Evolutionary conservation across 1,284 basidiomycete species (phyloP), one percentile per base, ranked within the genome.

Genomic region (Fistulina hepatica): DNA sequence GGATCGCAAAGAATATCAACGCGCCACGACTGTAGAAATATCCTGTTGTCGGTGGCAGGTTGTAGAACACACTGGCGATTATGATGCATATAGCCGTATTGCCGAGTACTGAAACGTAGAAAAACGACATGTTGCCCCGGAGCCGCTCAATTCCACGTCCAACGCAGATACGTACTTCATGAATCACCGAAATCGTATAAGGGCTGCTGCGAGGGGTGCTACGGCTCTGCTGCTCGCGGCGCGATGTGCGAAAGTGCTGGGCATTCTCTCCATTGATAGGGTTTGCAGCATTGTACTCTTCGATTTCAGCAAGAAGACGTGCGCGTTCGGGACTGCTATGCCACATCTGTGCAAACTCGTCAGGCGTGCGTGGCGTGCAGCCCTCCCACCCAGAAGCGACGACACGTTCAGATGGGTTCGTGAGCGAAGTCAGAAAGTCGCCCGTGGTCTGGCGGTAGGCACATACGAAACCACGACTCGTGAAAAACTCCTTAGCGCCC

Each of bases 401-500:
- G 11, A 52, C 60, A 32, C 77, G 74, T 26, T 73, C 77, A 9
- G 63, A 54, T 0, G 72, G 63, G 48, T 77, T 71, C 1, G 81
- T 82, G 13, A 81, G 62, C 6, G 61, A 54, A 4, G 69, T 63
- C 20, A 82, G 60, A 57, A 81, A 85, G 51, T 81, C 78, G n/a
- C 75, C 70, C 0, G 76, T 77, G 0, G 76, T 81, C 50, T 81
- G 76, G 21, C 78, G 61, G 25, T 64, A 56, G 3, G 65, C 61
- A 2, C 68, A 67, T 23, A 68, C 57, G 52, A 76, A 90, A 15
- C 82, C 83, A 64, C 85, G 72, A 42, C 74, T 61, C 37, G 73
- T 58, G 53, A 82, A 83, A 54, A 79, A 84, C 27, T 67, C 57
- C 41, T 70, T 67, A 1, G 81, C 83, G 12, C 64, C 54, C 10